Evolutionary conservation across 2,329 filamentous ascomycete species (phyloP).

Genomic region (Myriosclerotinia curreyana): DNA sequence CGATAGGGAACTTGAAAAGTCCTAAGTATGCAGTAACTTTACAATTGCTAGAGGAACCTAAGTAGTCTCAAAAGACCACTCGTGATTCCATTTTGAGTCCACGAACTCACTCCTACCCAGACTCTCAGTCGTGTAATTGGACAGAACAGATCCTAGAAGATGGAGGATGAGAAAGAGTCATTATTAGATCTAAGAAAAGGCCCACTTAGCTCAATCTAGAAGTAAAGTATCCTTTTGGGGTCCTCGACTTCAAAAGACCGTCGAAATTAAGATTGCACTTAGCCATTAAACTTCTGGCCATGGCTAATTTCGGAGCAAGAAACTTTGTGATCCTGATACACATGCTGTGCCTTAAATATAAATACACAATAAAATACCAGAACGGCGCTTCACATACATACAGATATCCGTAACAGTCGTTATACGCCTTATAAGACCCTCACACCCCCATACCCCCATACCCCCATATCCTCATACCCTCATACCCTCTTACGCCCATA

Average conservation of each 20-base stretch:
- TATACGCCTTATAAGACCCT: background rate
- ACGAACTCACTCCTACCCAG: too few relatives aligned
- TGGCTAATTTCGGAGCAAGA: too few relatives aligned
- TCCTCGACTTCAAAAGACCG: too few relatives aligned
- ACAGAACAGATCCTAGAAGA: background rate
- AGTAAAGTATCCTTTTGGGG: too few relatives aligned
- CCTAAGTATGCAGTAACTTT: background rate
- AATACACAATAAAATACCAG: background rate
- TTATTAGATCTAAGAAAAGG: background rate
- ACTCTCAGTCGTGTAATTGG: background rate
- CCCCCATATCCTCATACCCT: too few relatives aligned
- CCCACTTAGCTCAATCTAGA: too few relatives aligned
- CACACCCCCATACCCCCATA: too few relatives aligned
- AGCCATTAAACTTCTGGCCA: background rate
- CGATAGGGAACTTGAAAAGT: slow-evolving; percentile 16
- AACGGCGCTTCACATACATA: background rate
- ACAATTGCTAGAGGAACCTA: background rate
- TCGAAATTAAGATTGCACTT: background rate
- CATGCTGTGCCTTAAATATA: background rate
- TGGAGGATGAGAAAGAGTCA: background rate
- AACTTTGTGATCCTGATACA: background rate
- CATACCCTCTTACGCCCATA: background rate
- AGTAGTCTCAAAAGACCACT: too few relatives aligned
- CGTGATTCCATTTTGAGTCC: background rate
- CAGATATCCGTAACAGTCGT: background rate